phyloP scores from a whole-genome alignment of 2,329 filamentous ascomycete species.

The Magnaporthales sp. region DNA sequence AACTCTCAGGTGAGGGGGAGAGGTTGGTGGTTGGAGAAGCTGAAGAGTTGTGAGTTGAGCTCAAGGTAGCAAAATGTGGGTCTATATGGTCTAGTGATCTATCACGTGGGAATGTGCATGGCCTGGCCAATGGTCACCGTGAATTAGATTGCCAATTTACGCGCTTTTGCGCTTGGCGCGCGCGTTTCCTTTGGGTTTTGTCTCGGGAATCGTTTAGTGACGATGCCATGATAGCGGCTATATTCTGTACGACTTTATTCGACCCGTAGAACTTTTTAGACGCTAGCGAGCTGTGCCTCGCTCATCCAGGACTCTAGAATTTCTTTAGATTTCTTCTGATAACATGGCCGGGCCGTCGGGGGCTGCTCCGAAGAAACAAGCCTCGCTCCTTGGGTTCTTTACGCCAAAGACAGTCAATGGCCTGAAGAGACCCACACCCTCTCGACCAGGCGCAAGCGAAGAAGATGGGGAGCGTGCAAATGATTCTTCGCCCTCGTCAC shows the following conservation, averaged over 20 bases:
- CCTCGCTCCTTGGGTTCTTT: conserved; percentile 83
- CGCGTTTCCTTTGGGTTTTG: not conserved
- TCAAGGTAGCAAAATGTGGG: no score
- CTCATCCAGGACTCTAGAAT: not conserved
- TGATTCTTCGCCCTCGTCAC: not conserved
- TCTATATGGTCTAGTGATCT: no score
- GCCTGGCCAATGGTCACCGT: not conserved
- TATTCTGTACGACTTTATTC: not conserved
- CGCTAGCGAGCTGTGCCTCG: not conserved
- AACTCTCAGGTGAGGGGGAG: not conserved
- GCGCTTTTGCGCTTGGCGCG: not conserved
- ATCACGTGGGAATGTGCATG: not conserved
- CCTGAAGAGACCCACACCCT: conserved; percentile 14
- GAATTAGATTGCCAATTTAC: not conserved
- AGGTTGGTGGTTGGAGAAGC: no score
- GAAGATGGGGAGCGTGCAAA: not conserved
- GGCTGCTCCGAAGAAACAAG: conserved; percentile 55
- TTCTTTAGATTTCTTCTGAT: not conserved
- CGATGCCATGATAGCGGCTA: not conserved
- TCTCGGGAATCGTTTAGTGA: not conserved
- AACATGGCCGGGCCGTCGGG: conserved; percentile 30
- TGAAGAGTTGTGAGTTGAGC: no score
- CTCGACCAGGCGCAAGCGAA: not conserved
- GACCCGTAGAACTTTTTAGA: not conserved
- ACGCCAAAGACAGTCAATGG: conserved; percentile 49